Conservation (phyloP, 768 basidiomycete genomes). For the Pleurotus cornucopiae region DNA sequence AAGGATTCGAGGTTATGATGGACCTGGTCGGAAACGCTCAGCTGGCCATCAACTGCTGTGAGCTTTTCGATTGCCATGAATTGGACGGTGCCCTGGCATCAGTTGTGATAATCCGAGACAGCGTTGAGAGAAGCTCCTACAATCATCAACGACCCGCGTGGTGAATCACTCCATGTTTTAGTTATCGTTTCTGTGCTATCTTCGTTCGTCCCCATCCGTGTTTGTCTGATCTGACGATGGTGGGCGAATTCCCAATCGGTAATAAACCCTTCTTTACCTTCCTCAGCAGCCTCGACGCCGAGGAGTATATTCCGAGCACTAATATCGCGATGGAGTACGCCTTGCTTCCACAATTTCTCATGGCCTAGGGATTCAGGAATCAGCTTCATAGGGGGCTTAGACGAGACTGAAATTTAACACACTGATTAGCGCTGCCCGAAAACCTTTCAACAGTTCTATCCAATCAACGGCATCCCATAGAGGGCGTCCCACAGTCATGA, state of each 20-base stretch:
- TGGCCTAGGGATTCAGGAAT: background rate
- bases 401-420: background rate
- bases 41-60: background rate
- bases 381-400: no score
- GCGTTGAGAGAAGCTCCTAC: background rate
- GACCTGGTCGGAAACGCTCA: background rate
- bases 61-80: constrained; percentile 6
- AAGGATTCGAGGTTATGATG: constrained; percentile 10
- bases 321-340: constrained; percentile 5
- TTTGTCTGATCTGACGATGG: no score
- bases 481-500: constrained; percentile 13
- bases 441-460: constrained; percentile 12
- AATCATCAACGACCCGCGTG: background rate
- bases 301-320: constrained; percentile 4
- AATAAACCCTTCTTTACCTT: constrained; percentile 2
- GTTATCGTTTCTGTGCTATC: background rate
- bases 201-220: background rate
- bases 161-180: background rate
- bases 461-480: constrained; percentile 16
- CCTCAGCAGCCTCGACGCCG: background rate
- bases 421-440: constrained; percentile 14
- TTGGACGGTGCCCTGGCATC: constrained; percentile 5
- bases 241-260: background rate
- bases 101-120: background rate
- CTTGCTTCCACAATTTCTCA: background rate